Conservation (phyloP, 495 filamentous ascomycete genomes). For the Xylaria castorea region DNA sequence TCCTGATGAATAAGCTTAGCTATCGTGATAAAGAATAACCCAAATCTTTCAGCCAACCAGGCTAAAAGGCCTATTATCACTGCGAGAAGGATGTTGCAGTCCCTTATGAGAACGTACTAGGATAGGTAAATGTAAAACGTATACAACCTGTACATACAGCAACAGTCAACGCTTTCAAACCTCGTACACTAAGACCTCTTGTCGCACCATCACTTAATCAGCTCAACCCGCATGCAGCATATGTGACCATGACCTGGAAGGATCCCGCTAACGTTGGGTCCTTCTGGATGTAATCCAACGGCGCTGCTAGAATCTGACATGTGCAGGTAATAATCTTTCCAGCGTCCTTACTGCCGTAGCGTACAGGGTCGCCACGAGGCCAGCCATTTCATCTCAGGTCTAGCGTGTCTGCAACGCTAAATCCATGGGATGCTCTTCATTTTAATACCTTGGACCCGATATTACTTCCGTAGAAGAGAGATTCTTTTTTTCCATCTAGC, state of each 20-base stretch:
- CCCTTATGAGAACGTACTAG: not conserved
- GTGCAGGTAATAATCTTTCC: constrained; percentile 16
- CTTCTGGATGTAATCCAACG: constrained; percentile 17
- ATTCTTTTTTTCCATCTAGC: not conserved
- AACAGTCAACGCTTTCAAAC: constrained; percentile 3
- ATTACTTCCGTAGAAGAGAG: not conserved
- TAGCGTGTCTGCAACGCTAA: constrained; percentile 10
- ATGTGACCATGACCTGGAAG: constrained; percentile 18
- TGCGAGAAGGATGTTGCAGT: not conserved
- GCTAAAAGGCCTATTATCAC: not conserved
- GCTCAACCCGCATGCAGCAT: not conserved
- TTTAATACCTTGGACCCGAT: not conserved
- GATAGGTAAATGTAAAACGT: not conserved
- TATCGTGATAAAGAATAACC: not conserved
- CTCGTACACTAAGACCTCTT: constrained; percentile 19
- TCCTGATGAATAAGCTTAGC: not conserved
- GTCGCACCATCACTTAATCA: constrained; percentile 19
- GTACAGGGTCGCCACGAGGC: constrained; percentile 26
- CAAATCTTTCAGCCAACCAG: not conserved
- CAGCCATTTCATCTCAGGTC: constrained; percentile 16
- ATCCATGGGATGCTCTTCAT: constrained; percentile 11
- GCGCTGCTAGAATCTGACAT: constrained; percentile 4
- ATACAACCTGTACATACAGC: not conserved
- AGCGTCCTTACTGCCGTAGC: not conserved
- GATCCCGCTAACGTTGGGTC: constrained; percentile 14